Evolutionary conservation across 2,329 filamentous ascomycete species (phyloP).

Genomic region (Ascochyta lentis): DNA sequence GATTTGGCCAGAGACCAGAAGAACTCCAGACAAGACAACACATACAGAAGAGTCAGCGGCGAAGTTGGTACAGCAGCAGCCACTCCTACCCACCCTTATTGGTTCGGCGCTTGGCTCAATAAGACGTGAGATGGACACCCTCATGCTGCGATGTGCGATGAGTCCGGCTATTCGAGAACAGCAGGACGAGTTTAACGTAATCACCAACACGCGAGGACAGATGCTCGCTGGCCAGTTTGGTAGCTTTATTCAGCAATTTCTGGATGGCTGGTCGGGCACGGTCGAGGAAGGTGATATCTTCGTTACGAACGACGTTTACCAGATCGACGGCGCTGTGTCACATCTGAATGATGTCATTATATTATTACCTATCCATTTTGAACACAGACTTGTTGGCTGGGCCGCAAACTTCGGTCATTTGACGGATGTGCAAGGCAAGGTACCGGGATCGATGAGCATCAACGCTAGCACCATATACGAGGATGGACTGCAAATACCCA

Average conservation of each 20-base stretch:
- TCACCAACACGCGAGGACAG: slow-evolving; percentile 56
- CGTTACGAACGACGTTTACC: slow-evolving; percentile 60
- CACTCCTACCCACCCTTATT: slow-evolving; percentile 55
- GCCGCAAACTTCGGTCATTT: slow-evolving; percentile 60
- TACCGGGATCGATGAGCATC: slow-evolving; percentile 60
- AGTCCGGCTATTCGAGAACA: slow-evolving; percentile 60
- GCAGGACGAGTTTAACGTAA: slow-evolving; percentile 62
- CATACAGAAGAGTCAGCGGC: slow-evolving; percentile 50
- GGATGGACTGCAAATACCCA: slow-evolving; percentile 59
- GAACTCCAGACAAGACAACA: slow-evolving; percentile 29
- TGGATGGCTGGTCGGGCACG: slow-evolving; percentile 55
- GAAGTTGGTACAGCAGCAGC: slow-evolving; percentile 48
- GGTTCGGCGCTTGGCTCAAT: slow-evolving; percentile 56
- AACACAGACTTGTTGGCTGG: slow-evolving; percentile 56
- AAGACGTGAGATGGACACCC: slow-evolving; percentile 58
- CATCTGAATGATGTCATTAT: slow-evolving; percentile 61
- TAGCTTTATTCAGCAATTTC: slow-evolving; percentile 57
- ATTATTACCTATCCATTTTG: slow-evolving; percentile 56
- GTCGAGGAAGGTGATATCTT: slow-evolving; percentile 60
- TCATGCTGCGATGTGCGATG: slow-evolving; percentile 60
- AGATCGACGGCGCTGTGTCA: slow-evolving; percentile 57
- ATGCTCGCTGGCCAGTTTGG: slow-evolving; percentile 62
- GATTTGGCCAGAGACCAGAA: slow-evolving; percentile 51
- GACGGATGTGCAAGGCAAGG: slow-evolving; percentile 55
- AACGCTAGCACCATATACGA: slow-evolving; percentile 57